Evolutionary conservation across 2,329 filamentous ascomycete species (phyloP).

Genomic region (Claviceps maximensis): DNA sequence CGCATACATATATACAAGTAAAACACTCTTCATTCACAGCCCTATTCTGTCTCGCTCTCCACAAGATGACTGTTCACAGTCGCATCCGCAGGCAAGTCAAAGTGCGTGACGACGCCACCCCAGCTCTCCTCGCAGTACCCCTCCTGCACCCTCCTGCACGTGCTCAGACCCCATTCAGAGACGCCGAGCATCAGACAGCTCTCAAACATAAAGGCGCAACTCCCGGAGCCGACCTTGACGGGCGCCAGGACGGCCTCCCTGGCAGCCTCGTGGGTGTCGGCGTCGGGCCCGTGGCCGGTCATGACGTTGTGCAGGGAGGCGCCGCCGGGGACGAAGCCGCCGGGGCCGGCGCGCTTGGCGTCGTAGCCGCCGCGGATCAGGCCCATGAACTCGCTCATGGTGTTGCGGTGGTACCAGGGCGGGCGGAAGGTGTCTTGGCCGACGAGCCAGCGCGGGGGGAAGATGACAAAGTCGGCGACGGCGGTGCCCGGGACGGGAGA

Average conservation of each 20-base stretch:
- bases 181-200: constrained; percentile 58
- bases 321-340: constrained; percentile 44
- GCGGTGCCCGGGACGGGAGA: constrained; percentile 57
- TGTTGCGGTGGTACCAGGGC: constrained; percentile 61
- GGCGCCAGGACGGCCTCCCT: constrained; percentile 40
- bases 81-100: constrained; percentile 30
- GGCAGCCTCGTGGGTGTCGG: constrained; percentile 41
- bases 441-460: constrained; percentile 59
- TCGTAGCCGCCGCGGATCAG: constrained; percentile 45
- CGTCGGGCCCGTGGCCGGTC: constrained; percentile 52
- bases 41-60: no score
- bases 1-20: no score
- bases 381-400: constrained; percentile 54
- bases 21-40: no score
- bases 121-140: constrained; percentile 58
- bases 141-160: constrained; percentile 43
- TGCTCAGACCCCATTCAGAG: constrained; percentile 52
- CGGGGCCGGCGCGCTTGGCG: constrained; percentile 39
- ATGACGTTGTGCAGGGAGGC: constrained; percentile 57
- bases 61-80: constrained; percentile 15
- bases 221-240: constrained; percentile 44
- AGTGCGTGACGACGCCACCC: constrained; percentile 53
- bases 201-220: constrained; percentile 59
- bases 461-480: constrained; percentile 60
- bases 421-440: constrained; percentile 58